Evolutionary conservation across 305 asterid species (phyloP).

Genomic region (Rubia occidens): DNA sequence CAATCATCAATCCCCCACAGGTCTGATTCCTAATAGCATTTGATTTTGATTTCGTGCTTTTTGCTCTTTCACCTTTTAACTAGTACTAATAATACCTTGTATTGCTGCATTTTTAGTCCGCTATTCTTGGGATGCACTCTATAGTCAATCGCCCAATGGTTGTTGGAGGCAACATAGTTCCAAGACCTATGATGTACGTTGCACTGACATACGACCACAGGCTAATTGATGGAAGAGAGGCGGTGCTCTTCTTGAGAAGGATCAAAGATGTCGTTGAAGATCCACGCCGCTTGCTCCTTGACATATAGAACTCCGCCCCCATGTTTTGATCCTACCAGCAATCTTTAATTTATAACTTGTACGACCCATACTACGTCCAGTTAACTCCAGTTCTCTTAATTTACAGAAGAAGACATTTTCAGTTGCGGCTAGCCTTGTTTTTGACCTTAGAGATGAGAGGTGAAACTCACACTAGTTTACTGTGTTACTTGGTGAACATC

Average conservation of each 20-base stretch:
- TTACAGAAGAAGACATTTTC: background rate
- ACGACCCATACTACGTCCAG: background rate
- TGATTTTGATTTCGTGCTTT: background rate
- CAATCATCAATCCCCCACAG: constrained; percentile 99
- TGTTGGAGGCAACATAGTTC: constrained; percentile 72
- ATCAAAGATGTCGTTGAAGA: constrained; percentile 97
- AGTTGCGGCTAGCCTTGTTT: constrained; percentile 18
- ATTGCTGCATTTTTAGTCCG: constrained; percentile 47
- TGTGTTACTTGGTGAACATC: background rate
- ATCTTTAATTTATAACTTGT: constrained; percentile 16
- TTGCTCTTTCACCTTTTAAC: background rate
- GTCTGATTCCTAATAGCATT: constrained; percentile 26
- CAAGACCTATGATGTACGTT: constrained; percentile 98
- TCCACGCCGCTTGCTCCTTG: constrained; percentile 86
- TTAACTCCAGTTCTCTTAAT: constrained; percentile 3
- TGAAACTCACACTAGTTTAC: background rate
- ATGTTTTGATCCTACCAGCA: background rate
- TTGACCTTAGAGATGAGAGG: constrained; percentile 12
- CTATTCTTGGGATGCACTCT: constrained; percentile 96
- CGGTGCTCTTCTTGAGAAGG: constrained; percentile 81
- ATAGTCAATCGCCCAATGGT: constrained; percentile 97
- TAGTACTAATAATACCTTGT: background rate
- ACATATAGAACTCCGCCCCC: constrained; percentile 30
- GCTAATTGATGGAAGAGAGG: constrained; percentile 99
- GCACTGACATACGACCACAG: constrained; percentile 95